phyloP scores from a whole-genome alignment of 2,329 filamentous ascomycete genomes.

The Claviceps digitariae region DNA sequence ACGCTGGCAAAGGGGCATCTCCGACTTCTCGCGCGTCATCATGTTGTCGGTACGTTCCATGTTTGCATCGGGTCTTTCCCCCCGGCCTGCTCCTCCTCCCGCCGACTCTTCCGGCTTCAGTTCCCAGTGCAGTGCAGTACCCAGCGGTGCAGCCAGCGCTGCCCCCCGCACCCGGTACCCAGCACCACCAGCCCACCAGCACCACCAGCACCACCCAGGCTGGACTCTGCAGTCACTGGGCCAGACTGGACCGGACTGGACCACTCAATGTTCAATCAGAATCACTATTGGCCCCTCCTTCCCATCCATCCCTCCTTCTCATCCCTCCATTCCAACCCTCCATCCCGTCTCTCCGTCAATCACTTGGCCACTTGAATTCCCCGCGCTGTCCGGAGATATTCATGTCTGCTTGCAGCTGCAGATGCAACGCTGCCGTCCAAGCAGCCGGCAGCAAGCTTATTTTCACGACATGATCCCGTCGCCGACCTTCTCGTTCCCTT shows the following conservation, averaged over 20 bases:
- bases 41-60: slow-evolving; percentile 7
- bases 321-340: not conserved
- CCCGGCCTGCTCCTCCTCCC: not conserved
- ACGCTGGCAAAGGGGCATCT: slow-evolving; percentile 5
- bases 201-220: no score
- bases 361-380: not conserved
- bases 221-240: no score
- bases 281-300: no score
- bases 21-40: slow-evolving; percentile 3
- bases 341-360: not conserved
- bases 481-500: not conserved
- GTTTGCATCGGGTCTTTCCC: not conserved
- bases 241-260: no score
- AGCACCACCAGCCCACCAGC: not conserved
- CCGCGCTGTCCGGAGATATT: not conserved
- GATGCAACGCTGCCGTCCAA: not conserved
- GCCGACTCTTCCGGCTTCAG: slow-evolving; percentile 6
- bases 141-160: not conserved
- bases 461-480: not conserved
- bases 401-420: not conserved
- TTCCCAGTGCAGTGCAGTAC: not conserved
- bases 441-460: not conserved
- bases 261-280: no score
- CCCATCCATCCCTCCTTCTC: not conserved
- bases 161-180: not conserved